Evolutionary conservation across 768 basidiomycete species (phyloP), one percentile per base, ranked within the genome.

Genomic region (Lactarius evosmus): DNA sequence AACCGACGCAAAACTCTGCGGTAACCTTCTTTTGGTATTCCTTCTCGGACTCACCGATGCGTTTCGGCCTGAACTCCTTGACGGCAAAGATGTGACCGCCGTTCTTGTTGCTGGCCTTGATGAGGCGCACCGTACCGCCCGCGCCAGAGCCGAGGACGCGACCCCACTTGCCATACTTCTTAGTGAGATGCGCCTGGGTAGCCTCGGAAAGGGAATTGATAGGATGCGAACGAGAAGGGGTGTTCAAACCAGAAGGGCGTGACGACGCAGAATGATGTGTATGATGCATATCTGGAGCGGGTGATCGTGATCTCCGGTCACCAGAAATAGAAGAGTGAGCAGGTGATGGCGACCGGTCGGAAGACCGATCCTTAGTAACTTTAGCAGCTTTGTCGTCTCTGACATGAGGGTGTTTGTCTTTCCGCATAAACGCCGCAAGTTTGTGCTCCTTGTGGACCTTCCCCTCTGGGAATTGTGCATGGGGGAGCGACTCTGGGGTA

Each of bases 21-120:
- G 95, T 97, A 62, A 98, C 95, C 78, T 99, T 98, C 80, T 98
- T 96, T 86, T 98, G 94, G 74, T 98, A 99, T 79, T 99, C 97
- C 77, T 93, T 91, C 76, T 95, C 93, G 30, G 83, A 83, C 79
- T 99, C 97, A 34, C 93, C 93, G 4, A 80, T 71, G 63, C 95
- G 85, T 69, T 93, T 91, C 50, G 95, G 91, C 54, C 96, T 83
- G 71, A 99, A 98, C 78, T 98, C 95, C 76, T 99, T 99, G 68
- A 97, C 97, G 53, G 97, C 97, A 75, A 89, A 99, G 56, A 94
- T 87, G 56, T 82, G 79, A 19, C 91, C 89, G 25, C 93, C 94
- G 32, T 83, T 84, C 81, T 96, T 97, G 68, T 72, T 77, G 73
- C 81, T 83, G 63, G 86, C 89, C 77, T 95, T 95, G 77, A 99